Conservation (phyloP, 805 yeast species). For the Wilhelminamyces savonicus region DNA sequence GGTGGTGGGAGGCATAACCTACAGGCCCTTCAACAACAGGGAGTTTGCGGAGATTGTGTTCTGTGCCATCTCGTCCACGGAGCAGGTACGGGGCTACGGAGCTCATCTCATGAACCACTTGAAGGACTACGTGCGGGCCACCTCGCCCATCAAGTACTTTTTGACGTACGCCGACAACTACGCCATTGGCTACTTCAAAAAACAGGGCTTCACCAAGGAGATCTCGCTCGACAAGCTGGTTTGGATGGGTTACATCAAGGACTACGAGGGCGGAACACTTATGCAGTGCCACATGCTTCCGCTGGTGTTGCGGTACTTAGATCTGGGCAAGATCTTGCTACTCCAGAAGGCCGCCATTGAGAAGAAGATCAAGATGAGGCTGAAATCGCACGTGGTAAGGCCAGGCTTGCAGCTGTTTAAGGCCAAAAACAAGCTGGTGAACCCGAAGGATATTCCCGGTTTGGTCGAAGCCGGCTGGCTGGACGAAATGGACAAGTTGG, state of each 20-base stretch:
- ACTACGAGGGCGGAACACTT: conserved; percentile 97
- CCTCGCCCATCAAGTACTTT: conserved; percentile 80
- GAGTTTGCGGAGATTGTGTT: conserved; percentile 97
- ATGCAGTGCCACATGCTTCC: conserved; percentile 98
- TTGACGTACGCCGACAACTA: conserved; percentile 97
- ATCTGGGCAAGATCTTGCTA: conserved; percentile 76
- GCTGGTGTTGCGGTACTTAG: conserved; percentile 71
- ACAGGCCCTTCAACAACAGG: conserved; percentile 84
- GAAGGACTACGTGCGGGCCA: conserved; percentile 88
- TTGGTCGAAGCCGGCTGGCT: conserved; percentile 95
- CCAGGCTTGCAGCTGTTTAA: conserved; percentile 75
- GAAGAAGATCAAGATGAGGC: conserved; percentile 71
- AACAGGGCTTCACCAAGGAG: conserved; percentile 97
- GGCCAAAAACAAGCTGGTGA: conserved; percentile 43
- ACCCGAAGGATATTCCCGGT: conserved; percentile 79
- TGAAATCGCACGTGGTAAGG: conserved; percentile 73
- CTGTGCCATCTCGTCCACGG: conserved; percentile 96
- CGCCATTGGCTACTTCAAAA: conserved; percentile 97
- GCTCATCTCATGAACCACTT: conserved; percentile 98
- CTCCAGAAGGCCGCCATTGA: conserved; percentile 89
- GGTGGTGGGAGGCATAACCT: conserved; percentile 97
- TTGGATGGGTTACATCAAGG: conserved; percentile 99
- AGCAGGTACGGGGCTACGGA: conserved; percentile 97
- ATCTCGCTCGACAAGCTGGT: conserved; percentile 75
- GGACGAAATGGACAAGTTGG: conserved; percentile 95